Conservation (phyloP, 768 basidiomycete species). For the Calocera viscosa region DNA sequence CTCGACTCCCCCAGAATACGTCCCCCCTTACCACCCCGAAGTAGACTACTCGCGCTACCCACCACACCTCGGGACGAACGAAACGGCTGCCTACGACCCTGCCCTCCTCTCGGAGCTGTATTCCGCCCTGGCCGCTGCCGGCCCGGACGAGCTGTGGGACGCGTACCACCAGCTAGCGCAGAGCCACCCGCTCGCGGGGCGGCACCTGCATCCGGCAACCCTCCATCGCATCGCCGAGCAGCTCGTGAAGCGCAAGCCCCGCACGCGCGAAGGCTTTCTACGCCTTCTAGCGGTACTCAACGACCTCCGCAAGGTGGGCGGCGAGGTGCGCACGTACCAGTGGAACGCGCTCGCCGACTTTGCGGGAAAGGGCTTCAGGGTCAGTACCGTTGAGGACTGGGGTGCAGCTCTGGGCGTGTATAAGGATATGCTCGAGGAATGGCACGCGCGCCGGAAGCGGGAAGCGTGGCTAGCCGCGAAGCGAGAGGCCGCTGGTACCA, state of each 20-base stretch:
- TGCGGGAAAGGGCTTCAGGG: slow-evolving; percentile 54
- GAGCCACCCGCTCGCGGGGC: background rate
- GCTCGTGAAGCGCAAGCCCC: slow-evolving; percentile 42
- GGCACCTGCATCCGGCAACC: slow-evolving; percentile 11
- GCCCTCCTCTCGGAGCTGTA: background rate
- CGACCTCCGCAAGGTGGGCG: slow-evolving; percentile 43
- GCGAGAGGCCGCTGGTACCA: slow-evolving; percentile 18
- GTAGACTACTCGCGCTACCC: background rate
- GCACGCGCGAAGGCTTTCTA: slow-evolving; percentile 47
- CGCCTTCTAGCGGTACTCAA: slow-evolving; percentile 58
- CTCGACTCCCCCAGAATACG: too few relatives aligned
- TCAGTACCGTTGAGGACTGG: slow-evolving; percentile 45
- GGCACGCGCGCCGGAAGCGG: slow-evolving; percentile 14
- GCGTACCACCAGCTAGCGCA: background rate
- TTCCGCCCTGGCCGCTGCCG: background rate
- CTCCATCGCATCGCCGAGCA: slow-evolving; percentile 53
- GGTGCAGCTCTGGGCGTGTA: slow-evolving; percentile 47
- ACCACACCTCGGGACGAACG: background rate
- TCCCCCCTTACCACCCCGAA: background rate
- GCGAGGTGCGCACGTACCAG: slow-evolving; percentile 45
- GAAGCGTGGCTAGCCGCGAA: background rate
- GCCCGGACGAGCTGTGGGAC: background rate
- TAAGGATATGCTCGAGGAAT: slow-evolving; percentile 40
- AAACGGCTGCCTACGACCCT: background rate
- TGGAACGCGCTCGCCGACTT: slow-evolving; percentile 66